Percentiles rank a stretch among this genome's conserved stretches.
phyloP scores from a whole-genome alignment of 192 early-diverging fungal species.

The Physocladia obscura region DNA sequence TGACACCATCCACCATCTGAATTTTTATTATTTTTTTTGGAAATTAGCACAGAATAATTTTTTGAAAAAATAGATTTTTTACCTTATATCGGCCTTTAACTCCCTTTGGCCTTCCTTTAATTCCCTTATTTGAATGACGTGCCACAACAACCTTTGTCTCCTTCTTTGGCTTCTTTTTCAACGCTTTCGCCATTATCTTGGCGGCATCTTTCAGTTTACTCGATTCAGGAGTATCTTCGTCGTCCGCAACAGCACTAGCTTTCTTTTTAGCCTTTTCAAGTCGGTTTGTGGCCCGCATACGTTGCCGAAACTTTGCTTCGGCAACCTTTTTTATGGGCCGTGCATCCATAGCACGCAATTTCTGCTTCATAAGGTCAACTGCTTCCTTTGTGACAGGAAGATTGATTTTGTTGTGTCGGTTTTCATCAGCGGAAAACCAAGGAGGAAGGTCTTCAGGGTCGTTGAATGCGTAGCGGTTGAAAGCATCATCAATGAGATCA shows the following conservation, averaged over 20 bases:
- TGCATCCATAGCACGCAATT: constrained; percentile 86
- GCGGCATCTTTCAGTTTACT: constrained; percentile 80
- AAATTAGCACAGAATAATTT: background rate
- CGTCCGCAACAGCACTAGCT: constrained; percentile 79
- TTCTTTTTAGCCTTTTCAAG: constrained; percentile 84
- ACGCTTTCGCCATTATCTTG: constrained; percentile 76
- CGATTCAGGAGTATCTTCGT: constrained; percentile 79
- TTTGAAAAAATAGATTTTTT: too few species aligned
- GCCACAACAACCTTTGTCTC: constrained; percentile 91
- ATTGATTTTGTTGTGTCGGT: constrained; percentile 80
- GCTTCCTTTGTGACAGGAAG: constrained; percentile 98
- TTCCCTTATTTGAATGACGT: constrained; percentile 71
- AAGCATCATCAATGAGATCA: constrained; percentile 87
- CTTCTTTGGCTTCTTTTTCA: constrained; percentile 57
- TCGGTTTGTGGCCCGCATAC: constrained; percentile 74
- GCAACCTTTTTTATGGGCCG: constrained; percentile 99
- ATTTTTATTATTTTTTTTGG: too few species aligned
- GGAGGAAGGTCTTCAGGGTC: constrained; percentile 82
- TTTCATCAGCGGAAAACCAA: constrained; percentile 95
- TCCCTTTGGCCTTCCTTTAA: constrained; percentile 91
- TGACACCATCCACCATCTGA: constrained; percentile 90
- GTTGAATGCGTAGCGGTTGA: constrained; percentile 85
- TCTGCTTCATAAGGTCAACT: constrained; percentile 76
- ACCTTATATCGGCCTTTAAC: constrained; percentile 91
- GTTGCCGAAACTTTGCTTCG: constrained; percentile 96